Percentiles rank a stretch among this genome's conserved stretches.
These are phyloP conservation scores for Fusarium papillatum DNA, from an alignment of 2,329 filamentous ascomycete genomes.

Conservation along the genomic window DNA sequence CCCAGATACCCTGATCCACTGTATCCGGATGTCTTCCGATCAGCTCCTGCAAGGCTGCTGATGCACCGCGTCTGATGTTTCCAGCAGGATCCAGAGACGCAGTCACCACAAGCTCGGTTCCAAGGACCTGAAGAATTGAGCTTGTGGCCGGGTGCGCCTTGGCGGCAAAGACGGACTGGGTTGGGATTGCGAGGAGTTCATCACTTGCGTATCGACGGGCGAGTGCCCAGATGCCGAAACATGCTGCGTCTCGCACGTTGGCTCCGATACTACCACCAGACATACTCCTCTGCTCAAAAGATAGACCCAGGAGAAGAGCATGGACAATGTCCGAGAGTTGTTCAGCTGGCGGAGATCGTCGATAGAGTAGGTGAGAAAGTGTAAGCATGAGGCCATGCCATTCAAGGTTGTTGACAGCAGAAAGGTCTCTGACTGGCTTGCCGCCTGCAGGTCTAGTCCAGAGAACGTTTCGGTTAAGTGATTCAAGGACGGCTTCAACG, in stretches of 20 bases:
- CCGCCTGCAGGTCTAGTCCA: conserved; percentile 58
- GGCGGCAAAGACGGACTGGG: conserved; percentile 58
- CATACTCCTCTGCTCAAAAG: conserved; percentile 89
- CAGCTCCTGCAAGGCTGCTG: conserved; percentile 93
- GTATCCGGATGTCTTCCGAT: conserved; percentile 93
- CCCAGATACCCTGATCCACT: conserved; percentile 82
- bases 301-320: conserved; percentile 82
- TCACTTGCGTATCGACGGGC: conserved; percentile 87
- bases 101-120: conserved; percentile 83
- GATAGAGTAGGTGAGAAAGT: conserved; percentile 87
- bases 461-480: conserved; percentile 70
- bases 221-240: conserved; percentile 95
- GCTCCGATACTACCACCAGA: conserved; percentile 89
- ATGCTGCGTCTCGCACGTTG: conserved; percentile 94
- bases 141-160: conserved; percentile 50
- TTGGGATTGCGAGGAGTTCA: conserved; percentile 78
- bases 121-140: conserved; percentile 81
- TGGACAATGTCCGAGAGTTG: conserved; percentile 82
- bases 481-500: conserved; percentile 87
- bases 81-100: conserved; percentile 91
- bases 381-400: conserved; percentile 97
- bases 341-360: conserved; percentile 80
- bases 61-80: conserved; percentile 93
- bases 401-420: conserved; percentile 82
- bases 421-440: conserved; percentile 69